Evolutionary conservation across 192 early-diverging fungal genomes (phyloP), one percentile per base, ranked within the genome.

Genomic region (Rhizophagus clarus): DNA sequence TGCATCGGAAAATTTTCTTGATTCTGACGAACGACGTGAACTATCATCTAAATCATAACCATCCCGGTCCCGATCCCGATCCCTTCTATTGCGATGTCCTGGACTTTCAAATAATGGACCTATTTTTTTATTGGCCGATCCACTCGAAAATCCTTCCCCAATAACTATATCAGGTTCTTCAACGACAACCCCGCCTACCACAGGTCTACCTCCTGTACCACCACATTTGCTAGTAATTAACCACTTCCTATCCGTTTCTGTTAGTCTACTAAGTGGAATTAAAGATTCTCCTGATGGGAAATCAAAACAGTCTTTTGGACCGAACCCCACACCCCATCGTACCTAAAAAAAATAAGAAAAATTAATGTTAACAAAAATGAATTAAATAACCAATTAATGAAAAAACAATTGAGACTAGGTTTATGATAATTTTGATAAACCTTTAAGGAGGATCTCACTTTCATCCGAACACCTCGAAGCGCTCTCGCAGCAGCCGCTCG

Each of bases 261-360:
- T 86, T 47, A 86, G 60, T 66, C 82, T 75, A 14, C 72, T 81
- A 3, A 86, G 31, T 2, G 85, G 85, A n/a, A 86, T 86, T 17
- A 84, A n/a, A 60, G 83, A 81, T 29, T 82, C 49, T 14, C 85
- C 85, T 4, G 62, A 15, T 15, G 76, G 79, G 40, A 83, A 86
- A 34, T 86, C 81, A 81, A 82, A 86, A 42, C 85, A 86, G 61
- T 86, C 83, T 40, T 83, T 78, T 12, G 85, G 85, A 20, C 85
- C 85, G 63, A 86, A 86, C 5, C 85, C 85, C 68, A 83, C 82
- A 5, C 83, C 85, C 85, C 85, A 86, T 12, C 83, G 81, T n/a
- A 86, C 83, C 77, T 86, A 79, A 74, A 84, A 83, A 32, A 78
- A 63, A 10, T 6, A 42, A 56, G 7, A 17, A 37, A 26, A 56